phyloP scores from a whole-genome alignment of 2,329 filamentous ascomycete genomes.

The Plenodomus biglobosus region DNA sequence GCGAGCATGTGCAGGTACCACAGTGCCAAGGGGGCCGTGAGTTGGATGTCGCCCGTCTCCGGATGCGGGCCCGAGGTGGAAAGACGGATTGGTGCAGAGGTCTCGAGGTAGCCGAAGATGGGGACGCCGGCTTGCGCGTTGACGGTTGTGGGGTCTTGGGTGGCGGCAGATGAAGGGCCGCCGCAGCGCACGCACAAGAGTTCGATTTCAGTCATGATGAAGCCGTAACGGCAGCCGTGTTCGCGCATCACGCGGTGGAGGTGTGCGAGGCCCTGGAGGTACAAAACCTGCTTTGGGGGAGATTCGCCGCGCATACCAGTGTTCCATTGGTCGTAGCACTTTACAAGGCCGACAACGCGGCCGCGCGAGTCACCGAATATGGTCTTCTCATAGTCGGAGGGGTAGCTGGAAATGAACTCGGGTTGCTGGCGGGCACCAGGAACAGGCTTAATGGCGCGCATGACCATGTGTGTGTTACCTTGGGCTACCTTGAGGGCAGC shows the following conservation, averaged over 20 bases:
- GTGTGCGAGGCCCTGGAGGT: conserved; percentile 82
- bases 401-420: conserved; percentile 66
- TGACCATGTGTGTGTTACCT: conserved; percentile 61
- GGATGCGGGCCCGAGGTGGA: conserved; percentile 44
- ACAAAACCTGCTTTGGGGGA: conserved; percentile 82
- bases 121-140: conserved; percentile 59
- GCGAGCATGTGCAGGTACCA: conserved; percentile 78
- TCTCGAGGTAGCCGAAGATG: conserved; percentile 86
- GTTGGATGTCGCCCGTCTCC: conserved; percentile 49
- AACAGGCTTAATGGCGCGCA: conserved; percentile 45
- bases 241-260: conserved; percentile 92
- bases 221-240: conserved; percentile 89
- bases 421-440: conserved; percentile 58
- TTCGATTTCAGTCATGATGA: conserved; percentile 95
- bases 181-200: conserved; percentile 86
- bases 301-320: conserved; percentile 87
- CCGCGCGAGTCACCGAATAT: conserved; percentile 52
- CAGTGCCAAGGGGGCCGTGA: conserved; percentile 73
- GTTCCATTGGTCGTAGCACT: conserved; percentile 92
- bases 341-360: conserved; percentile 80
- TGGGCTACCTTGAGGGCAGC: conserved; percentile 77
- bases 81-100: conserved; percentile 61
- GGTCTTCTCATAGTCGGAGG: conserved; percentile 55
- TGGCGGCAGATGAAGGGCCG: conserved; percentile 40
- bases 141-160: conserved; percentile 40